Conservation (phyloP, 2,329 filamentous ascomycete species). For the Aquanectria penicillioides region DNA sequence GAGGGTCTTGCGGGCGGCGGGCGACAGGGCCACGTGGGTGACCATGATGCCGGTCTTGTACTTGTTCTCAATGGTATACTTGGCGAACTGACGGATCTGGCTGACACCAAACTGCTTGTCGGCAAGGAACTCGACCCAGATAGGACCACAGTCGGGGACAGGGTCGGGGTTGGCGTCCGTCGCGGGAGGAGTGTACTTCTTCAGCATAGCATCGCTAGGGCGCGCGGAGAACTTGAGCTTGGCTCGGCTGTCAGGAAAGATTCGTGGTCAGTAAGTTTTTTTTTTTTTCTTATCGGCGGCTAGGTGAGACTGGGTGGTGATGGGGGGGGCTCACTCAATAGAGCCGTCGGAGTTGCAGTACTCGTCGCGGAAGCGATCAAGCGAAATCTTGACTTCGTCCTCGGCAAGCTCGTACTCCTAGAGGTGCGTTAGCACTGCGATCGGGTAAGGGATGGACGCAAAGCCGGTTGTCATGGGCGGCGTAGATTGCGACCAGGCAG, state of each 20-base stretch:
- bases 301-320: slow-evolving; percentile 1
- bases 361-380: slow-evolving; percentile 80
- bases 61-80: slow-evolving; percentile 80
- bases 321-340: slow-evolving; percentile 70
- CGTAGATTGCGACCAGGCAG: slow-evolving; percentile 18
- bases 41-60: slow-evolving; percentile 94
- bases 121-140: slow-evolving; percentile 92
- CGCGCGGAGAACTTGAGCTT: slow-evolving; percentile 90
- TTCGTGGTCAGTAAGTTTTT: slow-evolving; percentile 11
- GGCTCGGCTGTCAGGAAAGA: slow-evolving; percentile 68
- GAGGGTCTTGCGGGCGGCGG: slow-evolving; percentile 88
- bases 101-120: slow-evolving; percentile 87
- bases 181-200: slow-evolving; percentile 80
- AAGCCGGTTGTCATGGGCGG: slow-evolving; percentile 7
- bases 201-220: slow-evolving; percentile 84
- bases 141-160: slow-evolving; percentile 79
- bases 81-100: slow-evolving; percentile 90
- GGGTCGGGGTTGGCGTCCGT: slow-evolving; percentile 77
- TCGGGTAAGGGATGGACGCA: neutral
- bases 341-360: slow-evolving; percentile 79
- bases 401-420: slow-evolving; percentile 95
- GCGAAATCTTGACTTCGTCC: slow-evolving; percentile 85
- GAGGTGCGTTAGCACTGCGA: slow-evolving; percentile 23
- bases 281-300: neutral
- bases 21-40: slow-evolving; percentile 82